Evolutionary conservation across 176 grass and related monocot genomes (phyloP), one percentile per base, ranked within the genome.

Genomic region (Panicum miliaceum): DNA sequence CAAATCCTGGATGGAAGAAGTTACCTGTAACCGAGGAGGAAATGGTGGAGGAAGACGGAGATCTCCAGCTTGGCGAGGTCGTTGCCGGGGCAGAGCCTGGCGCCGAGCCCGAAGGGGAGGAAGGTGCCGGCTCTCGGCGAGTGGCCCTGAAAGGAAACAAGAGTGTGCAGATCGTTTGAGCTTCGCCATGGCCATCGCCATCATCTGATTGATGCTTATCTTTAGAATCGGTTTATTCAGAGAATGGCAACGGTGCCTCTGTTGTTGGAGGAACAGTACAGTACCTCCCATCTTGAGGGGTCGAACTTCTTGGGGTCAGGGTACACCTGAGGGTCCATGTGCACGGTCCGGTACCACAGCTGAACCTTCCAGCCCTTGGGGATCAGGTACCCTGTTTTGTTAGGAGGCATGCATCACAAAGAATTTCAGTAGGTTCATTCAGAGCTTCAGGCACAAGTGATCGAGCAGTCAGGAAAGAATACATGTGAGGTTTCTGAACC

Each of bases 61-160:
- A 98, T 95, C 96, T 98, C 96, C 5, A 98, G 83, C 78, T 98
- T 98, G 50, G 96, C 96, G 3, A 98, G 93, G 19, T 98, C 93
- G 64, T 95, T 94, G 59, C 93, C 93, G 2, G 96, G 96, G 85
- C 96, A 98, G 23, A 95, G 83, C 60, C 88, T 87, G 6, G 79
- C 80, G 6, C 96, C 93, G 4, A 88, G 86, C 5, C 96, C 96
- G 7, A 98, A 98, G 0, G 89, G 68, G 4, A 98, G 91, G 90
- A 98, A 98, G 13, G 91, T 93, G 38, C 93, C 96, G 10, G 91
- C 80, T 72, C 84, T 95, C 3, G 93, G 96, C 32, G 91, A 76
- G 1, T 79, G 87, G 11, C 89, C 85, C 93, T 97, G 71, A 13
- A 61, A 89, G 3, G 56, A 58, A 58, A 23, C 20, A 16, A 1